Conservation (phyloP, 441 rosid species). For the Croton laevigatus region DNA sequence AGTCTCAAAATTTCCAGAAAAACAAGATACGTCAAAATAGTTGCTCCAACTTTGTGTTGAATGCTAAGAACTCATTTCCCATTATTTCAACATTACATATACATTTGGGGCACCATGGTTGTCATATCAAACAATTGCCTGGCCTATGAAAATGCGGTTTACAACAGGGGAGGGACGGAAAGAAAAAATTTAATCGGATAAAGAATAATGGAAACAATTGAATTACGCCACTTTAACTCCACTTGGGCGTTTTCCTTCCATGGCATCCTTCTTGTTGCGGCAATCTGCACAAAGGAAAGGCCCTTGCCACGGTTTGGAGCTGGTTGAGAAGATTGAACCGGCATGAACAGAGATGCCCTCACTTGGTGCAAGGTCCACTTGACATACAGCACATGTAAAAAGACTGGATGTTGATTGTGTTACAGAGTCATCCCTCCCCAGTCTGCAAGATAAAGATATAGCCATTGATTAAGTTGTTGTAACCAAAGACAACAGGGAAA, state of each 20-base stretch:
- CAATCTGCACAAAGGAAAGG: slow-evolving; percentile 76
- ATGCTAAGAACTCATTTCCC: slow-evolving; percentile 29
- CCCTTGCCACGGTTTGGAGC: slow-evolving; percentile 83
- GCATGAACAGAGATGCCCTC: slow-evolving; percentile 86
- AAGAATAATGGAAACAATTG: slow-evolving; percentile 36
- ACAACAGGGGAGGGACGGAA: background rate
- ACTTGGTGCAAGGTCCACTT: slow-evolving; percentile 63
- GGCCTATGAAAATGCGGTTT: slow-evolving; percentile 23
- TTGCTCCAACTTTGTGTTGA: slow-evolving; percentile 2
- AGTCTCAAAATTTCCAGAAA: background rate
- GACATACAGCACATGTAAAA: slow-evolving; percentile 73
- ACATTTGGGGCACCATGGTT: slow-evolving; percentile 30
- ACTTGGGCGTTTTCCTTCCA: slow-evolving; percentile 87
- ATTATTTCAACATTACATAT: slow-evolving; percentile 32
- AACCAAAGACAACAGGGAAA: background rate
- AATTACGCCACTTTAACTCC: slow-evolving; percentile 59
- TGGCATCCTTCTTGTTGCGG: slow-evolving; percentile 77
- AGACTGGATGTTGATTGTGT: slow-evolving; percentile 52
- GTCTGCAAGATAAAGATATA: slow-evolving; percentile 38
- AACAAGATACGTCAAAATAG: background rate
- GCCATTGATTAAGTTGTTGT: background rate
- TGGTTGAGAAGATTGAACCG: slow-evolving; percentile 65
- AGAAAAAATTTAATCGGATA: slow-evolving; percentile 18
- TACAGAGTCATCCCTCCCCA: slow-evolving; percentile 47
- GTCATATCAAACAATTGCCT: slow-evolving; percentile 29